Base-by-base conservation (phyloP, 176 grass and related monocot genomes). In the Oryza glaberrima region DNA sequence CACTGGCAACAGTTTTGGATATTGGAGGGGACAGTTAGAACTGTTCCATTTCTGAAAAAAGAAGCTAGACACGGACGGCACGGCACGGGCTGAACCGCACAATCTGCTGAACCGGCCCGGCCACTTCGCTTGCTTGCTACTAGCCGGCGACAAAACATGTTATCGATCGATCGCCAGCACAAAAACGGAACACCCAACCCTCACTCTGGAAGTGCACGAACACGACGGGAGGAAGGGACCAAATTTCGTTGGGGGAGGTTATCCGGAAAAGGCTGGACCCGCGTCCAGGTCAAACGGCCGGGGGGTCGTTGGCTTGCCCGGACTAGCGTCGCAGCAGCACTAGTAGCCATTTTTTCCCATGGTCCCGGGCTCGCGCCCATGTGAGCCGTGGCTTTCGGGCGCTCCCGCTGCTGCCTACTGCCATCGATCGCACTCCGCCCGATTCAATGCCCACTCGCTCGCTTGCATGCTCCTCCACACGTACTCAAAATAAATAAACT, bases 271-370 rank as follows among this genome's bases (percentile, higher is more conserved):
- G 64, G 8, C 0, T 0, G 36, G 3, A 60, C 48, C 54, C 80
- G 10, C 11, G 1, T 69, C 44, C 75, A 15, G 35, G 81, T 79
- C 45, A 67, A 84, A 34, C 44, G 0, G 44, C 45, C 22, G 68
- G 54, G 56, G 23, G 81, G 68, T 79, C 32, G 81, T 80, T 75
- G 81, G 81, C 2, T 75, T 88, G 19, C 81, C 81, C n/a, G 69
- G 79, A 79, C 20, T 16, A 60, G 6, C 19, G 19, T 12, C 14
- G 4, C 16, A 13, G 26, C 72, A 38, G 36, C 36, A 6, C 36
- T 38, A 5, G 36, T 43, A 23, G 58, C 69, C 77, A 41, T 54
- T 38, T 30, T 30, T 65, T 19, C 19, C 5, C 15, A 79, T 64
- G 76, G 67, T 79, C 83, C 76, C 25, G 2, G 72, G 2, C 60